Conservation (phyloP, 305 asterid species). For the Rubia tinctorum region DNA sequence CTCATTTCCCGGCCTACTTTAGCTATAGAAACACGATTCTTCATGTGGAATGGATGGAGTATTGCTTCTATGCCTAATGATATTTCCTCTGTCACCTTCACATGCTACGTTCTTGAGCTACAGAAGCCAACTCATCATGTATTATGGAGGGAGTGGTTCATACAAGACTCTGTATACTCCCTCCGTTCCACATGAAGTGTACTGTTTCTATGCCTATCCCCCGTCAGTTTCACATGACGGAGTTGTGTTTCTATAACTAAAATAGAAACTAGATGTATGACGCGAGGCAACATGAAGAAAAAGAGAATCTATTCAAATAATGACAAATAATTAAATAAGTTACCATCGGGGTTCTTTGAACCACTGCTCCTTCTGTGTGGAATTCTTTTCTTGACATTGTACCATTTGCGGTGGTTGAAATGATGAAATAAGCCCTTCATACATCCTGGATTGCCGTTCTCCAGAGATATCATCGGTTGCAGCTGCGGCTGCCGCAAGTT, state of each 20-base stretch:
- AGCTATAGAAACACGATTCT: too few species aligned
- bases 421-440: conserved; percentile 58
- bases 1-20: not conserved
- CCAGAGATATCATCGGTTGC: conserved; percentile 24
- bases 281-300: not conserved
- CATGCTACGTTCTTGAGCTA: not conserved
- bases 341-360: conserved; percentile 31
- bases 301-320: not conserved
- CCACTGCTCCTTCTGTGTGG: conserved; percentile 34
- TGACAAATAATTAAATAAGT: not conserved
- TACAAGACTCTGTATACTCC: not conserved
- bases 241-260: not conserved
- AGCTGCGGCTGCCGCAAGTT: conserved; percentile 27
- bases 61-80: too few species aligned
- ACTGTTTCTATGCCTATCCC: too few species aligned
- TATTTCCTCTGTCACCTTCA: too few species aligned
- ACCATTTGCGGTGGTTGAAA: conserved; percentile 46
- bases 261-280: not conserved
- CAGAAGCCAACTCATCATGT: not conserved
- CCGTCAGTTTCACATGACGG: too few species aligned
- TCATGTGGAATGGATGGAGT: too few species aligned
- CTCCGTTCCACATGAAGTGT: too few species aligned
- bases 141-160: not conserved
- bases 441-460: conserved; percentile 46
- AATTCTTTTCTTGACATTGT: conserved; percentile 49